phyloP scores from a whole-genome alignment of 1,139 yeast genomes.

The Candida pseudoviswanathii region DNA sequence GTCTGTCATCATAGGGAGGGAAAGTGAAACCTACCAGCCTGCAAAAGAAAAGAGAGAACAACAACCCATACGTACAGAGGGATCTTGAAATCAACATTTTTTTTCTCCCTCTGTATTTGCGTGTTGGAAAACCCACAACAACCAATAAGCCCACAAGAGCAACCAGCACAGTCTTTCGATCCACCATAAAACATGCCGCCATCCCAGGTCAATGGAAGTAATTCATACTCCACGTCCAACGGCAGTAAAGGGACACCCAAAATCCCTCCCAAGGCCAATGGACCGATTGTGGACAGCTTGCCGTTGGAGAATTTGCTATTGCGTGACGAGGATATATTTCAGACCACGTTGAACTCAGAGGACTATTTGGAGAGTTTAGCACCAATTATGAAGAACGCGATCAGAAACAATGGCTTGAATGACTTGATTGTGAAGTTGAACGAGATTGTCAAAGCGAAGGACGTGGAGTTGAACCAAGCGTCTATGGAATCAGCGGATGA shows the following conservation, averaged over 20 bases:
- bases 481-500: conserved; percentile 66
- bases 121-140: background rate
- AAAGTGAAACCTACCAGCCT: too few species aligned
- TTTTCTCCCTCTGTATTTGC: background rate
- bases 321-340: conserved; percentile 50
- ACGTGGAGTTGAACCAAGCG: conserved; percentile 61
- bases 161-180: background rate
- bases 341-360: conserved; percentile 57
- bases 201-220: conserved; percentile 6
- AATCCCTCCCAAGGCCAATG: conserved; percentile 1
- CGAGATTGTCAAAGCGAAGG: conserved; percentile 59
- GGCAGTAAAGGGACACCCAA: background rate
- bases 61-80: background rate
- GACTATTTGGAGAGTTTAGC: conserved; percentile 80
- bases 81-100: background rate
- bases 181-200: conserved; percentile 7
- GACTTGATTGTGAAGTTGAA: conserved; percentile 60
- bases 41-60: background rate
- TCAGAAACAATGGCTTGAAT: conserved; percentile 55
- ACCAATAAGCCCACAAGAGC: background rate
- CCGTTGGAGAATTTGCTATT: conserved; percentile 44
- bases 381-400: conserved; percentile 74
- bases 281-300: conserved; percentile 25
- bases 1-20: background rate
- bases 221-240: background rate